These are phyloP conservation scores for Arthrinium puccinioides DNA, from an alignment of 2,329 filamentous ascomycete species.

Conservation along the genomic window DNA sequence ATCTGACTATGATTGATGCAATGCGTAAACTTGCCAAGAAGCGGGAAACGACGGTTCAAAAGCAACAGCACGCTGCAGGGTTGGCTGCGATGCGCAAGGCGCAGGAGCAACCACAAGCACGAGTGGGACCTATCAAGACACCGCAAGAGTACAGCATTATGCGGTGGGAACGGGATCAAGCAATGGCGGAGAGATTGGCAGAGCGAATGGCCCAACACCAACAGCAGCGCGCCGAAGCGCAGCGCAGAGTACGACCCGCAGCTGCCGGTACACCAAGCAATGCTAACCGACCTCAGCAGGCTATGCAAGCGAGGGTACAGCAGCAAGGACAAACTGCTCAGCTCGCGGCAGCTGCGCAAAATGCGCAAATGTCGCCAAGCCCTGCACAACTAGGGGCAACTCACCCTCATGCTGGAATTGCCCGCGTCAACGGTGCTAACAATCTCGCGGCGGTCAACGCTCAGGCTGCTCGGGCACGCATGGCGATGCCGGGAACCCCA, in stretches of 20 bases:
- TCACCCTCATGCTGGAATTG: conserved; percentile 25
- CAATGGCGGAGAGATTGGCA: conserved; percentile 51
- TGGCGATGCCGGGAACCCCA: conserved; percentile 46
- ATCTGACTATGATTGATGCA: conserved; percentile 82
- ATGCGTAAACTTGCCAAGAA: conserved; percentile 97
- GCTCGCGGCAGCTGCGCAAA: conserved; percentile 32
- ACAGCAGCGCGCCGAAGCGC: conserved; percentile 51
- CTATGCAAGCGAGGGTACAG: conserved; percentile 39
- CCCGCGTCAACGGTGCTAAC: conserved; percentile 34
- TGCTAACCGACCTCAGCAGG: conserved; percentile 23
- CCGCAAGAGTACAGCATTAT: conserved; percentile 87
- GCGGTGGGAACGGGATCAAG: conserved; percentile 78
- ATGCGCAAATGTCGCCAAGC: conserved; percentile 26
- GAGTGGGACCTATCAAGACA: conserved; percentile 55
- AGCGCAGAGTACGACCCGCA: conserved; percentile 42
- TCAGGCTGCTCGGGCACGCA: conserved; percentile 40
- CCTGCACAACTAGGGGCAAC: conserved; percentile 25
- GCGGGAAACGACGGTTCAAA: conserved; percentile 75
- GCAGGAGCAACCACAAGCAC: conserved; percentile 52
- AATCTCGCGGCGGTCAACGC: conserved; percentile 31
- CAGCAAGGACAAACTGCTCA: conserved; percentile 36
- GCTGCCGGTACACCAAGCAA: conserved; percentile 11
- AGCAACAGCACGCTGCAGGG: conserved; percentile 74
- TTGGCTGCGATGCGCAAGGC: conserved; percentile 77
- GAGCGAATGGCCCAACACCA: conserved; percentile 51